Evolutionary conservation across 805 yeast genomes (phyloP), one percentile per base, ranked within the genome.

Genomic region (Tanozyma kutaoensis): DNA sequence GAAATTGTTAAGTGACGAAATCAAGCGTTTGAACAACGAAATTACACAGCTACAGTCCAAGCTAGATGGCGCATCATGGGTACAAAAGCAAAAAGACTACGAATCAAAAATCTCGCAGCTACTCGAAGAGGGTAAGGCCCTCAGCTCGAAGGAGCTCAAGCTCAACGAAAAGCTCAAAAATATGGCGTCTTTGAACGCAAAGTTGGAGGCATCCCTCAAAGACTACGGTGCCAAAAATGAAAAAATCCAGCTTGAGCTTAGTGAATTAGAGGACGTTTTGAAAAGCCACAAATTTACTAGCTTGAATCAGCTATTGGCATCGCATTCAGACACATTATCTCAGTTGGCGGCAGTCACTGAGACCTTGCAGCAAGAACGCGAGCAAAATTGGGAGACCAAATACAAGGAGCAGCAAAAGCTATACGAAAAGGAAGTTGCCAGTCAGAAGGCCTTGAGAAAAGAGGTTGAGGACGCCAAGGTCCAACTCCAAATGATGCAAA

Each of bases 91-190:
- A 39, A 76, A 57, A 55, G 81, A 85, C 27, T 64, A 58, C 9
- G n/a, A n/a, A n/a, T n/a, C n/a, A n/a, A 67, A 72, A 17, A 72
- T 86, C 15, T 65, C 68, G 12, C 73, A 76, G 30, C 52, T 86
- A 16, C 44, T 79, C 43, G 71, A 67, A 29, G 95, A 85, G 48
- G 94, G 94, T 4, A 75, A 77, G 35, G 69, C 66, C 14, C 50
- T 84, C 21, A 72, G 91, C 0, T 63, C 65, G 32, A 73, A 70
- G 33, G 96, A 88, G 40, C 60, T 82, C 15, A 70, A 68, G 37
- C 62, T 73, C 28, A 72, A 69, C 37, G 80, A 72, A 22, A 59
- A 74, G 0, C 70, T 86, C 26, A 79, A 79, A 34, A 62, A 64
- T 35, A 49, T 85, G 30, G 69, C 72, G 30, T 22, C 39, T 3